Conservation (phyloP, 1,139 yeast genomes). For the Yamadazyma sp. region DNA sequence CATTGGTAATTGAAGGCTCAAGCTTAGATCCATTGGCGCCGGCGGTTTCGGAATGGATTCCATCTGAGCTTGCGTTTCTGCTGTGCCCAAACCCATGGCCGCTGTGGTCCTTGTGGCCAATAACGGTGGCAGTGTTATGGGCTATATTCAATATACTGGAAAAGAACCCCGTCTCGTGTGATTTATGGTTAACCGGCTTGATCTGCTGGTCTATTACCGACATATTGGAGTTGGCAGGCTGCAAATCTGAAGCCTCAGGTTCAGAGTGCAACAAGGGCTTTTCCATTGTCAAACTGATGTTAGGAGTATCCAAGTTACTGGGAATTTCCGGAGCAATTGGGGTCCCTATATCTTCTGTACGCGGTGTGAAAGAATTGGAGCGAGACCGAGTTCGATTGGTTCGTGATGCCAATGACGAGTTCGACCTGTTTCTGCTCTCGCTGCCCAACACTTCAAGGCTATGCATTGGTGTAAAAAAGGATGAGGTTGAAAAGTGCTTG, state of each 20-base stretch:
- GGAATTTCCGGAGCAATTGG: slow-evolving; percentile 3
- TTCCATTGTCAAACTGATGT: background rate
- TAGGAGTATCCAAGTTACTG: background rate
- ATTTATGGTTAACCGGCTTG: slow-evolving; percentile 8
- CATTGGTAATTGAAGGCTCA: background rate
- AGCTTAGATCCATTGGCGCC: background rate
- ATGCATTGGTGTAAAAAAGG: too few species aligned
- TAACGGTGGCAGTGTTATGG: slow-evolving; percentile 19
- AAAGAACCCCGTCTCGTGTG: slow-evolving; percentile 18
- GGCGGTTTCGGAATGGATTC: background rate
- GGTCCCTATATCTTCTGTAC: slow-evolving; percentile 7
- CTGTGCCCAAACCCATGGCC: background rate
- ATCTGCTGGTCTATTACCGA: slow-evolving; percentile 8
- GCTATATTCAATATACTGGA: slow-evolving; percentile 32
- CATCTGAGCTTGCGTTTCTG: too few species aligned
- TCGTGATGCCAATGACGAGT: slow-evolving; percentile 8
- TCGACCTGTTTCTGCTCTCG: slow-evolving; percentile 8
- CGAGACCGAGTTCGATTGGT: slow-evolving; percentile 7
- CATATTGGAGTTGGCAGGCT: slow-evolving; percentile 1
- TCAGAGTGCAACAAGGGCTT: background rate
- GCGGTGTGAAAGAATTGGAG: slow-evolving; percentile 11
- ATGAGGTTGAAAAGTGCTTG: too few species aligned
- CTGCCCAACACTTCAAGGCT: slow-evolving; percentile 1
- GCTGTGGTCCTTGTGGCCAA: slow-evolving; percentile 6
- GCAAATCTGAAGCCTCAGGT: background rate